Percentiles rank a stretch among this genome's conserved stretches.
phyloP scores from a whole-genome alignment of 2,329 filamentous ascomycete genomes.

The Delphinella strobiligena region DNA sequence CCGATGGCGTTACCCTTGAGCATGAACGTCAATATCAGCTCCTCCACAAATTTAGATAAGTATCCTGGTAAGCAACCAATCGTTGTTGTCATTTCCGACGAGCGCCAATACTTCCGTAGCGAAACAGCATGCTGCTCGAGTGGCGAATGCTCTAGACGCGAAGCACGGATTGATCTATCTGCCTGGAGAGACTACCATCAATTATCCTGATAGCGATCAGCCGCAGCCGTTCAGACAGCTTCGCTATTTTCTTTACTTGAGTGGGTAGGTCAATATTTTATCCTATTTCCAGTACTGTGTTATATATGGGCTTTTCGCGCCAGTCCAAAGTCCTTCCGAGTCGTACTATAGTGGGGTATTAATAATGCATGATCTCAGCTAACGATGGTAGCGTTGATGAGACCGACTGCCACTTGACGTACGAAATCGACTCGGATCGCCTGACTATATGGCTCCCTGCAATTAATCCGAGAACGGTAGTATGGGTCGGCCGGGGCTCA shows the following conservation, averaged over 20 bases:
- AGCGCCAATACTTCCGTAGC: conserved; percentile 3
- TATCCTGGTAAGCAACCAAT: conserved; percentile 8
- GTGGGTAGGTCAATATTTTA: conserved; percentile 45
- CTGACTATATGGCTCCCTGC: conserved; percentile 86
- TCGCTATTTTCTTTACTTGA: conserved; percentile 89
- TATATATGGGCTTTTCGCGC: no score
- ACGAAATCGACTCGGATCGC: conserved; percentile 61
- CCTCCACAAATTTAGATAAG: conserved; percentile 9
- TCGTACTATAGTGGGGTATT: no score
- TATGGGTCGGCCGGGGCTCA: conserved; percentile 85
- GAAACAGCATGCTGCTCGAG: conserved; percentile 11
- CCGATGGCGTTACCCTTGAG: not conserved
- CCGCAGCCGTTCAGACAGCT: conserved; percentile 43
- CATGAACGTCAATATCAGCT: conserved; percentile 5
- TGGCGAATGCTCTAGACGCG: conserved; percentile 16
- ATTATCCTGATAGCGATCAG: conserved; percentile 49
- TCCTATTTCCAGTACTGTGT: no score
- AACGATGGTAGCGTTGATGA: conserved; percentile 36
- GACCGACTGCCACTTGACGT: conserved; percentile 68
- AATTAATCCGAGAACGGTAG: conserved; percentile 73
- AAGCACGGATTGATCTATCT: conserved; percentile 45
- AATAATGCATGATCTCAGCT: not conserved
- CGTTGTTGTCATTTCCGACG: not conserved
- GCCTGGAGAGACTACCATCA: conserved; percentile 35
- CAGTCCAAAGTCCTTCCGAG: no score